Evolutionary conservation across 1,139 yeast species (phyloP).

Genomic region (Eremothecium cymbalariae): DNA sequence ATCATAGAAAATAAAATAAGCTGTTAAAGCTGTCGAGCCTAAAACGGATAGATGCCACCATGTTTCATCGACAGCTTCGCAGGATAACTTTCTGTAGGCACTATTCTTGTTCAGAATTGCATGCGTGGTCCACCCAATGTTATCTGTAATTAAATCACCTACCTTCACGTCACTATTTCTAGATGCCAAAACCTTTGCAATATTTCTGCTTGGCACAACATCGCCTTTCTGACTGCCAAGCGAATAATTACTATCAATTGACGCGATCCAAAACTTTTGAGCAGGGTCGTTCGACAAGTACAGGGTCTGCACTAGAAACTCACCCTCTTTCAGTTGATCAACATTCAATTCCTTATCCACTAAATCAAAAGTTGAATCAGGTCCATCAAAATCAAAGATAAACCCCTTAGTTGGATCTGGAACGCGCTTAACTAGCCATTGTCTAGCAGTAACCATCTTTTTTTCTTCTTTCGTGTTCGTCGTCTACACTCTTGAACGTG

Average conservation of each 20-base stretch:
- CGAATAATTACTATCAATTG: constrained; percentile 40
- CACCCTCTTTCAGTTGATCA: constrained; percentile 36
- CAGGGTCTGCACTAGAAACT: constrained; percentile 41
- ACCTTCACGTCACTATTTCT: constrained; percentile 33
- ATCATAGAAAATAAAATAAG: constrained; percentile 47
- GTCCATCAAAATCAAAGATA: constrained; percentile 28
- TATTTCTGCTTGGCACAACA: constrained; percentile 43
- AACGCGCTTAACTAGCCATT: constrained; percentile 28
- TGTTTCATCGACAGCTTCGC: constrained; percentile 32
- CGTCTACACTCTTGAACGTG: too few species aligned
- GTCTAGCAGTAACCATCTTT: constrained; percentile 27
- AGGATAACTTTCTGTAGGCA: constrained; percentile 23
- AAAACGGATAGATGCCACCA: constrained; percentile 40
- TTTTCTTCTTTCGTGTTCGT: background rate
- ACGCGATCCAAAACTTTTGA: constrained; percentile 53
- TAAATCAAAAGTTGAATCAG: constrained; percentile 16
- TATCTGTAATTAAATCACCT: constrained; percentile 40
- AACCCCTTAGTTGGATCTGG: constrained; percentile 25
- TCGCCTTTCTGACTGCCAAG: constrained; percentile 43
- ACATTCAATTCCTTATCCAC: constrained; percentile 22
- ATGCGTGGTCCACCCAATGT: constrained; percentile 39
- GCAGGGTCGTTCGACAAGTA: constrained; percentile 61
- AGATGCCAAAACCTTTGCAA: constrained; percentile 44
- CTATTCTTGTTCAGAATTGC: constrained; percentile 25
- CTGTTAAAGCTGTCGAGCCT: constrained; percentile 57